Evolutionary conservation across 306 rosid species (phyloP), one percentile per base, ranked within the genome.

Genomic region (Rosa lucieae): DNA sequence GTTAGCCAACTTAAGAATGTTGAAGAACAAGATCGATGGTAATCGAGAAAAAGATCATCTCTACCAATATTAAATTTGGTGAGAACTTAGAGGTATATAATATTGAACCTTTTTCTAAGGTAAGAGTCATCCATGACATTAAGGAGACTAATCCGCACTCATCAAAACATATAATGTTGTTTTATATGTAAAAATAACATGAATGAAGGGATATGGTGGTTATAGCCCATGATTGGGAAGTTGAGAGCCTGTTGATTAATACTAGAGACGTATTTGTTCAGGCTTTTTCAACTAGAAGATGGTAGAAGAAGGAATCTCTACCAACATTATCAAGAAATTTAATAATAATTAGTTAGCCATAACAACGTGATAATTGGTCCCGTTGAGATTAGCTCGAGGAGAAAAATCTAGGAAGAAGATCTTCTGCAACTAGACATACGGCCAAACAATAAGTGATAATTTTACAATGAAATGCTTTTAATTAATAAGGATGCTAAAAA

Each of bases 111-210:
- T 79, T 75, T 53, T 8, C 15, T 44, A n/a, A 72, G 72, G 81
- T 81, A 67, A 74, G 84, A 81, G 82, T 83, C 90, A 86, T 84
- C 78, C 83, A 85, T 79, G 86, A 80, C 87, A 85, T 74, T 76
- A 80, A 77, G 77, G 82, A 78, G 82, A 53, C 62, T 72, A 82
- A 79, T 81, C 84, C 74, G 48, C 80, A 78, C 75, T 84, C 70
- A 77, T 73, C 70, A 78, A 29, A 10, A 7, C 37, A 47, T 74
- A 75, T 12, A 29, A 72, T 76, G 35, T 49, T 74, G 39, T 58
- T 77, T 76, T 62, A 77, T 74, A 70, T 82, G 69, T 67, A 74
- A 82, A 39, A 29, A 79, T 81, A 88, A 81, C 84, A 72, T 78
- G 85, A 79, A 81, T 14, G 65, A 44, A 15, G 70, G 73, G 89